A percentile compares a stretch with the other conserved stretches of the same genome.
Evolutionary conservation across 345 rosid species (phyloP).

Genomic region (Eutrema japonicum): DNA sequence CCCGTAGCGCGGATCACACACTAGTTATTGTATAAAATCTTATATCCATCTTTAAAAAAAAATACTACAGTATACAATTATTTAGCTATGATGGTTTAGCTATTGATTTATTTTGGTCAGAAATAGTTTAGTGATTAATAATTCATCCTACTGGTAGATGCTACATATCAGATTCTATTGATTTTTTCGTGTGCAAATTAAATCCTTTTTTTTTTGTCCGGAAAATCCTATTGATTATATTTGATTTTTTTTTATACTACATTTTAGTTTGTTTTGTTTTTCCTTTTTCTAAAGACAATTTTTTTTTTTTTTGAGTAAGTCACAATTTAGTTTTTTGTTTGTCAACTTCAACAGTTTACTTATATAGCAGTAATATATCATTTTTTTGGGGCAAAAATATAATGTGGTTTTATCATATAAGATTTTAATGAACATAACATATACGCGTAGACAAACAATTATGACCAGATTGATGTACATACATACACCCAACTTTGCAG

Average conservation of each 20-base stretch:
- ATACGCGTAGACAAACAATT: slow-evolving; percentile 37
- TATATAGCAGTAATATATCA: not conserved
- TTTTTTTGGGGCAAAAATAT: not conserved
- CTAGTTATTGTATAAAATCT: not conserved
- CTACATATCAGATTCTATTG: too few relatives aligned
- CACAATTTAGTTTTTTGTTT: not conserved
- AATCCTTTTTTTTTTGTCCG: too few relatives aligned
- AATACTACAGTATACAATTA: not conserved
- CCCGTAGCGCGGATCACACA: too few relatives aligned
- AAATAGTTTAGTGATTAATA: not conserved
- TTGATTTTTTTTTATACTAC: too few relatives aligned
- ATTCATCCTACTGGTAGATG: not conserved
- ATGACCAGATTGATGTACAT: slow-evolving; percentile 32
- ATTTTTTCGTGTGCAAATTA: too few relatives aligned
- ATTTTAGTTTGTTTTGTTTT: too few relatives aligned
- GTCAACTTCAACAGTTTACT: slow-evolving; percentile 11
- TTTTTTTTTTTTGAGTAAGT: too few relatives aligned
- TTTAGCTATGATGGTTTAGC: not conserved
- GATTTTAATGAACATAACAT: not conserved
- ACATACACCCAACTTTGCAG: slow-evolving; percentile 41
- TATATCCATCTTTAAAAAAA: too few relatives aligned
- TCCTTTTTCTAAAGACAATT: too few relatives aligned
- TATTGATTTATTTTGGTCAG: not conserved
- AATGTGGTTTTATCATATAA: not conserved
- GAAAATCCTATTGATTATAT: too few relatives aligned